These are phyloP conservation scores for Trametes pubescens DNA, from an alignment of 1,284 basidiomycete genomes.

Conservation along the genomic window DNA sequence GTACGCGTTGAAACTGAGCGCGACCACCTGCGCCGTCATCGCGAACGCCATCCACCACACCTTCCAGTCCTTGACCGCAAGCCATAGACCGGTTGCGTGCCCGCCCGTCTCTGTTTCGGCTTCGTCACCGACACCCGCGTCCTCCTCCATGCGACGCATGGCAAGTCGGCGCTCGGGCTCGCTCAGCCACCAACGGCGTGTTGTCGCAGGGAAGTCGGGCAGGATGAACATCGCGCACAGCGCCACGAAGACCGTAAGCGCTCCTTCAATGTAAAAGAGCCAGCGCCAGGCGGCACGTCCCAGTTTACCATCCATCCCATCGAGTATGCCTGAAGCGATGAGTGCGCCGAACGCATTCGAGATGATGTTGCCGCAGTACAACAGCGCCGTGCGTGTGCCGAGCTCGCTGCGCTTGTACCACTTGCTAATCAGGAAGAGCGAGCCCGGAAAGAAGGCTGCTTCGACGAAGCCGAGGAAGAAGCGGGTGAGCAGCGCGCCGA, in stretches of 20 bases:
- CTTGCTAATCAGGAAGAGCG: constrained; percentile 69
- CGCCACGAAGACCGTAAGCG: constrained; percentile 70
- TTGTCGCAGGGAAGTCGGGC: constrained; percentile 77
- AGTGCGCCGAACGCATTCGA: constrained; percentile 86
- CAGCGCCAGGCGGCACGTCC: constrained; percentile 80
- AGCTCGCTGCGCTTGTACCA: constrained; percentile 77
- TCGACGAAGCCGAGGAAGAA: constrained; percentile 79
- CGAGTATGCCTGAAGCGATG: constrained; percentile 77
- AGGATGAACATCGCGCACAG: constrained; percentile 70
- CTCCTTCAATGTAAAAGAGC: constrained; percentile 81
- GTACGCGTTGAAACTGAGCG: constrained; percentile 78
- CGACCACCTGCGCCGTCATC: constrained; percentile 56
- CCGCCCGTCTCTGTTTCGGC: constrained; percentile 47
- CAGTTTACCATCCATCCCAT: constrained; percentile 72
- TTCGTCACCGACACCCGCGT: constrained; percentile 61
- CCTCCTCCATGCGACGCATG: constrained; percentile 76
- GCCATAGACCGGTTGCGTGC: constrained; percentile 54
- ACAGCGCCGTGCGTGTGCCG: constrained; percentile 76
- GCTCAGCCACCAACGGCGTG: constrained; percentile 60
- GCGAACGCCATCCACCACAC: constrained; percentile 75
- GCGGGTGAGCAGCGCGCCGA: constrained; percentile 74
- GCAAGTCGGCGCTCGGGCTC: constrained; percentile 72
- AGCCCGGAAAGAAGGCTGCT: constrained; percentile 79
- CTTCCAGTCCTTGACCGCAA: constrained; percentile 76
- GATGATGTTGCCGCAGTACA: constrained; percentile 78